Evolutionary conservation across 129 eudicot genomes (phyloP), one percentile per base, ranked within the genome.

Genomic region (Escallonia herrerae): DNA sequence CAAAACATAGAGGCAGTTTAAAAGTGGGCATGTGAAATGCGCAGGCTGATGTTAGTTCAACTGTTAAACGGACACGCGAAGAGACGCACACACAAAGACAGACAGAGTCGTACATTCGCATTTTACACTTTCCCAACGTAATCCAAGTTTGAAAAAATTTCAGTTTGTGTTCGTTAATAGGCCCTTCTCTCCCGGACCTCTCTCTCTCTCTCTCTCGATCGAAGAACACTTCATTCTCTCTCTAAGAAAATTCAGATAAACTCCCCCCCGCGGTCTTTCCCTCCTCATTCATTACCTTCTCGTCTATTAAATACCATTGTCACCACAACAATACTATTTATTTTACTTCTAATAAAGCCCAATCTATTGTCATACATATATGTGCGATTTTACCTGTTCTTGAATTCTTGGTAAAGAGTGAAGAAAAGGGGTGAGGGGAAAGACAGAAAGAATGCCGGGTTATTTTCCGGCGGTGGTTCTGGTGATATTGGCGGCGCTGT

Each of bases 391-490:
- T 40, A 67, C 45, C 3, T 13, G 39, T 15, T 40, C 43, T 9
- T 46, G 50, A 46, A 9, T 9, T 5, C 6, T 9, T 46, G 50
- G 50, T 22, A 22, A 22, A 46, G 2, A 5, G 50, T 46, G 10
- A 46, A 6, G 50, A 2, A 46, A 46, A 46, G 44, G 10, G 8
- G 11, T 3, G 9, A 57, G 9, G 8, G 5, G 37, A 57, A 57
- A 33, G 10, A 37, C 7, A 62, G 3, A 60, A 62, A 55, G 53
- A 70, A 86, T 86, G 88, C 76, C 40, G 81, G 73, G 61, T 15
- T 42, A 14, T 65, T 48, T 74, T 65, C 70, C 56, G 67, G 76
- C 76, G 44, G 74, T 50, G 61, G 59, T 63, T 64, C 71, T 67
- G 68, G 71, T 68, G 62, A 60, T 59, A 44, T 58, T 76, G 72